A percentile compares a stretch with the other conserved stretches of the same genome.
phyloP scores from a whole-genome alignment of 345 rosid genomes.

The Citrus maxima region DNA sequence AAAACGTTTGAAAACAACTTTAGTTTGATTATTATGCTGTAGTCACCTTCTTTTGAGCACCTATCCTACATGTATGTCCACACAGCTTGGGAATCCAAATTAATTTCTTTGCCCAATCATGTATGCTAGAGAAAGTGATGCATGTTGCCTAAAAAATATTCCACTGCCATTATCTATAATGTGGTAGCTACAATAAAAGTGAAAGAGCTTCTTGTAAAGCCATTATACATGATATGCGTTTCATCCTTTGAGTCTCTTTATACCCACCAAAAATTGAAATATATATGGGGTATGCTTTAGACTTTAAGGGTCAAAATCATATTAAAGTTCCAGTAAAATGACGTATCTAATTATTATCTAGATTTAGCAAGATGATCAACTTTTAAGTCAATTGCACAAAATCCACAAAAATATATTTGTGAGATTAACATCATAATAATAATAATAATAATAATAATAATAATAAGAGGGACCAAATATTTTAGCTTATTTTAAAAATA shows the following conservation, averaged over 20 bases:
- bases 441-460: too few species aligned
- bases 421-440: neutral
- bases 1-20: conserved; percentile 3
- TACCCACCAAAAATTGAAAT: neutral
- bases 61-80: conserved; percentile 10
- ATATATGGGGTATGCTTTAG: neutral
- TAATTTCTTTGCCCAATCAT: conserved; percentile 17
- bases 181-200: neutral
- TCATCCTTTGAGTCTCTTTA: neutral
- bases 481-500: too few species aligned
- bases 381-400: conserved; percentile 2
- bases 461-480: too few species aligned
- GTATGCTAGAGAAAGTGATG: conserved; percentile 14
- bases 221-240: conserved; percentile 2
- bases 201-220: conserved; percentile 8
- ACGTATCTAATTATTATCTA: neutral
- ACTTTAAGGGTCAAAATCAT: neutral
- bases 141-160: neutral
- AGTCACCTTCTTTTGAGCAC: conserved; percentile 18
- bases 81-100: conserved; percentile 25
- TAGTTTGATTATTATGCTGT: conserved; percentile 10
- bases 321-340: conserved; percentile 11
- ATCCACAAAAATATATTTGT: neutral
- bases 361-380: neutral
- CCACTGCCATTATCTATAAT: neutral